Evolutionary conservation across 352 stramenopile genomes (phyloP).

Genomic region (Pythium volutum): DNA sequence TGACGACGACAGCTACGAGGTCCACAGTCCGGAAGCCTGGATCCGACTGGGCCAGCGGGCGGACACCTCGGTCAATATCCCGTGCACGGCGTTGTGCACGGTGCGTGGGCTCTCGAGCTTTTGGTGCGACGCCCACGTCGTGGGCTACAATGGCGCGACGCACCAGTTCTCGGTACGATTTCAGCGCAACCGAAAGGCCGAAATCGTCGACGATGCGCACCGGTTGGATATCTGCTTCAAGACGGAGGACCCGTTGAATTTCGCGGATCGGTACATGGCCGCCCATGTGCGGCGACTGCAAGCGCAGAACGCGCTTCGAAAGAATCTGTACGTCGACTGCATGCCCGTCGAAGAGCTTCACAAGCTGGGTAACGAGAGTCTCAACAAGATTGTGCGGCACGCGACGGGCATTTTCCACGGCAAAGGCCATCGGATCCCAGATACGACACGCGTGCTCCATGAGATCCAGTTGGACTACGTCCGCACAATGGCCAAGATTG

Average conservation of each 20-base stretch:
- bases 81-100: constrained; percentile 70
- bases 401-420: constrained; percentile 65
- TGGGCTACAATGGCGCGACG: constrained; percentile 43
- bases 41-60: constrained; percentile 45
- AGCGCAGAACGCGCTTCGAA: constrained; percentile 63
- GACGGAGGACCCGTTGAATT: constrained; percentile 70
- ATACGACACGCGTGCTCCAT: constrained; percentile 74
- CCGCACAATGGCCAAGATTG: constrained; percentile 90
- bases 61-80: constrained; percentile 58
- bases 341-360: constrained; percentile 83
- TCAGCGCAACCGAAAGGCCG: constrained; percentile 56
- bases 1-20: constrained; percentile 81
- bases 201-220: constrained; percentile 44
- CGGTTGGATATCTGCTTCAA: constrained; percentile 80
- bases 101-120: constrained; percentile 50
- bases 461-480: constrained; percentile 92
- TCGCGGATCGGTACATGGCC: constrained; percentile 67
- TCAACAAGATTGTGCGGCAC: constrained; percentile 73
- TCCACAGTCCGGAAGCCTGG: constrained; percentile 61
- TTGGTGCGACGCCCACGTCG: constrained; percentile 63
- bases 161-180: constrained; percentile 61
- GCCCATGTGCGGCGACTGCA: constrained; percentile 56
- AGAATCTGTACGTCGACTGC: constrained; percentile 84
- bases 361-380: constrained; percentile 74
- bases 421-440: constrained; percentile 61